Evolutionary conservation across 768 basidiomycete species (phyloP).

Genomic region (Amanita fuliginea): DNA sequence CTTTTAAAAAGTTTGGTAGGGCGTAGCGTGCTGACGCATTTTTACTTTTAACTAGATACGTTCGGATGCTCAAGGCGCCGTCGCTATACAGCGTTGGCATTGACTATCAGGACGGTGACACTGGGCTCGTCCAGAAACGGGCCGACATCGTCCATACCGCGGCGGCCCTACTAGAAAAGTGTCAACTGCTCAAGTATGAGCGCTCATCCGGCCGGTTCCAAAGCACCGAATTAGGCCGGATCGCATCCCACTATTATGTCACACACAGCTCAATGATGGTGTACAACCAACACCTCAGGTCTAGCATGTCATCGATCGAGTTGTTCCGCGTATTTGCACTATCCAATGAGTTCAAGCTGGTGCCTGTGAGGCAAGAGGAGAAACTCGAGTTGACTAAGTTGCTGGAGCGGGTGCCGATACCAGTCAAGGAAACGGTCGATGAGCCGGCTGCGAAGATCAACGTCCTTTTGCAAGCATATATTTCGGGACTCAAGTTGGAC

Average conservation of each 20-base stretch:
- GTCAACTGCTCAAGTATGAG: constrained; percentile 90
- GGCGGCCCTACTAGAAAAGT: constrained; percentile 88
- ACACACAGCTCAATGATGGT: constrained; percentile 93
- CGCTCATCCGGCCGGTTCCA: constrained; percentile 81
- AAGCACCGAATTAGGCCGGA: constrained; percentile 86
- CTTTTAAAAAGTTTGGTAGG: neutral
- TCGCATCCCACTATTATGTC: constrained; percentile 94
- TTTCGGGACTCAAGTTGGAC: constrained; percentile 88
- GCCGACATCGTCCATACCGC: constrained; percentile 92
- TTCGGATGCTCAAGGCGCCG: constrained; percentile 88
- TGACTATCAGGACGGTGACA: constrained; percentile 87
- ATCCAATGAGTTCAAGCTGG: constrained; percentile 89
- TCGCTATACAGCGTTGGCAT: constrained; percentile 79
- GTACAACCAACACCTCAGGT: constrained; percentile 88
- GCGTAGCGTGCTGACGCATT: neutral
- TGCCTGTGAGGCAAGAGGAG: constrained; percentile 82
- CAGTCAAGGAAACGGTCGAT: constrained; percentile 93
- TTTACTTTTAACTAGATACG: constrained; percentile 45
- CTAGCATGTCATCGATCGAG: constrained; percentile 82
- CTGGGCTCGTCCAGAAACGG: constrained; percentile 78
- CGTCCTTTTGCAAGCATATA: constrained; percentile 88
- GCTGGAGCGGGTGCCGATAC: constrained; percentile 91
- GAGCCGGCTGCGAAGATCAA: constrained; percentile 98
- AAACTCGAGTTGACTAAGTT: constrained; percentile 86
- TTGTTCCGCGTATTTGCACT: constrained; percentile 93